A percentile compares a stretch with the other conserved stretches of the same genome.
Conservation (phyloP, 1,284 basidiomycete genomes). For the Lentinula novae-zelandiae region DNA sequence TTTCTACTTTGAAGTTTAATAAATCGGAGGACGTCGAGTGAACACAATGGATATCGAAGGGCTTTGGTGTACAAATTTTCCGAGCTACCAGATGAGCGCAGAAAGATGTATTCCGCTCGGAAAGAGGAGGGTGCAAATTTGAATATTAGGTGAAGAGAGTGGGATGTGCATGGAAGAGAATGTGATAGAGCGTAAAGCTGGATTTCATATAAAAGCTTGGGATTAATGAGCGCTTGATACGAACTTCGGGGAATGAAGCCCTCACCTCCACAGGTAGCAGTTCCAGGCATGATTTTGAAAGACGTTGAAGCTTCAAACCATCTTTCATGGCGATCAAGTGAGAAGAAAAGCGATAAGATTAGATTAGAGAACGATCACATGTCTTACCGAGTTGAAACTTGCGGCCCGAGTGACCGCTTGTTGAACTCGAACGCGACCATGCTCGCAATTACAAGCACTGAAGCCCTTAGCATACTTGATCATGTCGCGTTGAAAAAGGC, state of each 20-base stretch:
- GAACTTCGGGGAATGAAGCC: not conserved
- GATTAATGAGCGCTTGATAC: not conserved
- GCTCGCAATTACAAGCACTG: constrained; percentile 43
- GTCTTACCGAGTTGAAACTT: not conserved
- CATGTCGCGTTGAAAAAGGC: constrained; percentile 40
- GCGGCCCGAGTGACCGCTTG: not conserved
- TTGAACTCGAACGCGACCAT: constrained; percentile 26
- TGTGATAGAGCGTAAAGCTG: constrained; percentile 63
- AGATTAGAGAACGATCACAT: constrained; percentile 2
- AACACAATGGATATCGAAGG: constrained; percentile 67
- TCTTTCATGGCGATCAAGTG: not conserved
- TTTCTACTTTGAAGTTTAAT: constrained; percentile 23
- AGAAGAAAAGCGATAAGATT: not conserved
- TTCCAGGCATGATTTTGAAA: constrained; percentile 22
- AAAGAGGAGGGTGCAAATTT: constrained; percentile 46
- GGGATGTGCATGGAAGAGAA: constrained; percentile 53
- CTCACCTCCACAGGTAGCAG: constrained; percentile 46
- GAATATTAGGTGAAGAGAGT: constrained; percentile 49
- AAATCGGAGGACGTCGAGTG: constrained; percentile 47
- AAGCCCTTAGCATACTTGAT: constrained; percentile 44
- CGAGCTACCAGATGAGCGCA: not conserved
- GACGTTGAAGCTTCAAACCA: not conserved
- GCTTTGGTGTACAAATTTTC: constrained; percentile 41
- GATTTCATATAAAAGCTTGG: constrained; percentile 70
- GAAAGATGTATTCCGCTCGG: constrained; percentile 57